phyloP scores from a whole-genome alignment of 73 alveolate species.

The Tetrahymena elliotti region DNA sequence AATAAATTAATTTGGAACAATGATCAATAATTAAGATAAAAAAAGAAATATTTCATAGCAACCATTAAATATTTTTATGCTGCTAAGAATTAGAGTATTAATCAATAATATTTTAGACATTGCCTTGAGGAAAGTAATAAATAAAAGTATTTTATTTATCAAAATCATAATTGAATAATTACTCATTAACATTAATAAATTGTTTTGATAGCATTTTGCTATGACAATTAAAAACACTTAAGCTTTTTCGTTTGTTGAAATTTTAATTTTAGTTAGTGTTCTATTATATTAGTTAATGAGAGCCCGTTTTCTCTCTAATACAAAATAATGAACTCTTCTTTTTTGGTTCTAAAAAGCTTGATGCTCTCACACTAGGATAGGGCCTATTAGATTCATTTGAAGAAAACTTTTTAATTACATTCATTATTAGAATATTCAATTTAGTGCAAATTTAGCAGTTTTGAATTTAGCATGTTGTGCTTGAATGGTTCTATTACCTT shows the following conservation, averaged over 20 bases:
- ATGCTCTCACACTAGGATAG: background rate
- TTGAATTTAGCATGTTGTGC: background rate
- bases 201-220: background rate
- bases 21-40: too few relatives aligned
- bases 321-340: background rate
- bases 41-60: background rate
- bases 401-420: background rate
- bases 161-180: background rate
- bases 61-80: background rate
- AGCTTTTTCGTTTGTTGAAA: background rate
- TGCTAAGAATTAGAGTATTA: background rate
- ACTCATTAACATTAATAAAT: background rate
- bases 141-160: background rate
- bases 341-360: background rate
- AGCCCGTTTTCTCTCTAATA: background rate
- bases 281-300: background rate
- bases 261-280: background rate
- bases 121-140: background rate
- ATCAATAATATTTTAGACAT: background rate
- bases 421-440: background rate
- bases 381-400: background rate
- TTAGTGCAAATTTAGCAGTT: background rate
- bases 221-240: background rate
- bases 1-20: too few relatives aligned
- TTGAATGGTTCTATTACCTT: background rate